Percentiles rank a stretch among this genome's conserved stretches.
phyloP scores from a whole-genome alignment of 495 filamentous ascomycete genomes.

The Glonium stellatum region DNA sequence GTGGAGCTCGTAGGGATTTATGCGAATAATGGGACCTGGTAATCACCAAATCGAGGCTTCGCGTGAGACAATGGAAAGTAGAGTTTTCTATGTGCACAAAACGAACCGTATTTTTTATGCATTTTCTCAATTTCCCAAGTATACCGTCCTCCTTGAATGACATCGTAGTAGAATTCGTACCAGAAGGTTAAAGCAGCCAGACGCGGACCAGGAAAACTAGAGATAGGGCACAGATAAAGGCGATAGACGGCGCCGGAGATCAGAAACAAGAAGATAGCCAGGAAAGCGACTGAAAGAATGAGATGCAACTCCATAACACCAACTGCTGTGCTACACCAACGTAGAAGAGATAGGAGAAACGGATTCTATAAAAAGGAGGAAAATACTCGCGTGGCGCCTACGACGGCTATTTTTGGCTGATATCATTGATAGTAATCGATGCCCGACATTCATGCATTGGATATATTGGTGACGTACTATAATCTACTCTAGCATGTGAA shows the following conservation, averaged over 20 bases:
- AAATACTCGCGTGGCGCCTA: no score
- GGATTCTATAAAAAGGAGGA: no score
- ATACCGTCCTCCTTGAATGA: conserved; percentile 18
- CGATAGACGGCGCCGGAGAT: conserved; percentile 14
- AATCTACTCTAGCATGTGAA: no score
- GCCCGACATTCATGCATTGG: no score
- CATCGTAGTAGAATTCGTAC: conserved; percentile 32
- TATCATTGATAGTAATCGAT: no score
- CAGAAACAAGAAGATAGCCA: not conserved
- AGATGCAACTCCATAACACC: not conserved
- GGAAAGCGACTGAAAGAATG: not conserved
- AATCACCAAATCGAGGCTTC: not conserved
- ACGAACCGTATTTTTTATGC: conserved; percentile 22
- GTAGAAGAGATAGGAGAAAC: no score
- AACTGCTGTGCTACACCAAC: no score
- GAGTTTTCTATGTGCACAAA: not conserved
- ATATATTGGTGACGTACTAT: no score
- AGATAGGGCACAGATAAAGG: conserved; percentile 16
- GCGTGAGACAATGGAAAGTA: not conserved
- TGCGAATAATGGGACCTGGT: conserved; percentile 32
- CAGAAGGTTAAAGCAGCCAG: conserved; percentile 26
- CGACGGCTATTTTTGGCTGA: no score
- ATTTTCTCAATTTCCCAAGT: conserved; percentile 20
- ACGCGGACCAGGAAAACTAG: conserved; percentile 22
- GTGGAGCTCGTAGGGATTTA: conserved; percentile 33